Evolutionary conservation across 129 eudicot species (phyloP), one percentile per base, ranked within the genome.

Genomic region (Lactuca sativa): DNA sequence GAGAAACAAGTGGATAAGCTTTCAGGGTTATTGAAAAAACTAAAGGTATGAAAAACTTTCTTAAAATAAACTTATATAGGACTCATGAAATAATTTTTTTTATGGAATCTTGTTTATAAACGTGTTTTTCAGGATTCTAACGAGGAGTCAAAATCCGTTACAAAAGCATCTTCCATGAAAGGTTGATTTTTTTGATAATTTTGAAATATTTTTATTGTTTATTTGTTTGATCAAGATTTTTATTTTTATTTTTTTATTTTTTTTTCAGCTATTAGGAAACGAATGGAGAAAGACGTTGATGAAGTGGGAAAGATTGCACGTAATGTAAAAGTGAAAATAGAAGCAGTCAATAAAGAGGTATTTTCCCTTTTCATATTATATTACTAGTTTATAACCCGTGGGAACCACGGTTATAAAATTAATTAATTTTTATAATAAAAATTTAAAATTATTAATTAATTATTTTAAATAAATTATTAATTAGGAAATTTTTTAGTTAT

Each of bases 291-390:
- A 85, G 96, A 93, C 54, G 81, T 90, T 62, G 99, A 90, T 76
- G 95, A 93, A 85, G 99, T 93, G 60, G 90, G 89, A 58, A 93
- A 87, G 80, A 80, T 90, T 71, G 95, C 99, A 13, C 92, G 97
- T n/a, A 78, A 67, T 64, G 82, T 87, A 17, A 93, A 93, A 87
- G 74, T 77, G 36, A 93, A 85, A 80, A 80, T 93, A 36, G 87
- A 93, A 85, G 85, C 77, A 32, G 61, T 90, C 58, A 86, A 63
- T 67, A 90, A 74, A 83, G 97, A 93, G 76, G 99, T 90, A 87
- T 71, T 47, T 81, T 4, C 18, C 53, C 73, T 33, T 15, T 44
- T 40, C 18, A 47, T 47, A 47, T 12, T 12, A n/a, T 47, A 36
- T 36, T 36, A n/a, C n/a, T n/a, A n/a, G n/a, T n/a, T n/a, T n/a